Evolutionary conservation across 495 filamentous ascomycete species (phyloP), one percentile per base, ranked within the genome.

Genomic region (Paragyromitra xinjiangensis): DNA sequence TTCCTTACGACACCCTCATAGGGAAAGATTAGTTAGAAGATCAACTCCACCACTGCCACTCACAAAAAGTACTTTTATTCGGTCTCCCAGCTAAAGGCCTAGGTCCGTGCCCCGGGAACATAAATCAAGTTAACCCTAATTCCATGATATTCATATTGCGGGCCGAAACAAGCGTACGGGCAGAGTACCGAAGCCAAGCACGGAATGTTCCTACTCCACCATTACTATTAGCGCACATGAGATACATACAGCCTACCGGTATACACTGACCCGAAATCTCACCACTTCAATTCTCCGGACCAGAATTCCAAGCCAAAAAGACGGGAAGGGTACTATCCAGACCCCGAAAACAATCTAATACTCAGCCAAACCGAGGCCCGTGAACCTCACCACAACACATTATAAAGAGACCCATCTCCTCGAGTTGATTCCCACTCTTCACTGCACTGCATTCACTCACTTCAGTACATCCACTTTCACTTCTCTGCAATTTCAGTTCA

Each of bases 261-360:
- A 24, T 14, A 64, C 48, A 75, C 58, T 75, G 66, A 55, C 58
- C 73, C 73, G 73, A 71, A 16, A 45, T 42, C 58, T 34, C 22
- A 22, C 34, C 56, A 62, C 37, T 40, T 69, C 5, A 62, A 48
- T 34, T 40, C 40, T 48, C 70, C 40, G 55, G 69, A 29, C 53
- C 51, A 45, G 45, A 53, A 44, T 56, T 48, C 19, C 39, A 42
- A 45, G 22, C 42, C 55, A 19, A 26, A 34, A 22, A 42, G 19
- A 8, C 11, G 19, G 22, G 55, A 34, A 42, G 16, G 14, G 9
- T 29, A 42, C 64, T 68, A 53, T 45, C 37, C 4, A 53, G 14
- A 29, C 19, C 37, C 55, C 42, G 12, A 37, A 6, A 62, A 70
- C 1, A 64, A 64, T 40, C n/a, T 55, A 64, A 71, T 62, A 22